Conservation (phyloP, 768 basidiomycete genomes). For the Hypsizygus marmoreus region DNA sequence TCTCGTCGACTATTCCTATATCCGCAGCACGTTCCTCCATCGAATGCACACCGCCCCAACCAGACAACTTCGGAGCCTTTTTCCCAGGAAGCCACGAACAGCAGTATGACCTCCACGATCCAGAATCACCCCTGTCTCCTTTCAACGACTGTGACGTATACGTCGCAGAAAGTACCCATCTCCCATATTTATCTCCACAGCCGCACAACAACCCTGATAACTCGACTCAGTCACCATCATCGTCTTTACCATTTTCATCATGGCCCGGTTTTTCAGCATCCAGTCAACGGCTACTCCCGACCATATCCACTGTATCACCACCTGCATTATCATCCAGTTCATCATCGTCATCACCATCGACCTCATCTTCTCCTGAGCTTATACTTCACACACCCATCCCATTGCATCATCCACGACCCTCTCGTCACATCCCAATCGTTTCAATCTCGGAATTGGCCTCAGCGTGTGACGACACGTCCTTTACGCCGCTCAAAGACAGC, state of each 20-base stretch:
- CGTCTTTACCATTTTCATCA: conserved; percentile 12
- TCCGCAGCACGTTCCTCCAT: conserved; percentile 16
- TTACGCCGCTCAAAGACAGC: conserved; percentile 1
- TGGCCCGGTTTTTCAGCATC: no score
- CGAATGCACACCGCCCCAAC: conserved; percentile 4
- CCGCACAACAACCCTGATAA: conserved; percentile 7
- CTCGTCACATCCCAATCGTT: conserved; percentile 45
- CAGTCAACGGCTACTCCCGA: conserved; percentile 1
- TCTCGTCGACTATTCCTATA: conserved; percentile 11
- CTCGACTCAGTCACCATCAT: conserved; percentile 8
- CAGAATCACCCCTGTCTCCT: conserved; percentile 12
- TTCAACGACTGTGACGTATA: conserved; percentile 4
- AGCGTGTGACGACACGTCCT: conserved; percentile 32
- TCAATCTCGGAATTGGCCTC: conserved; percentile 43
- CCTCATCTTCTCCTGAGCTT: conserved; percentile 23
- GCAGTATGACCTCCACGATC: conserved; percentile 13
- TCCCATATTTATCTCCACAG: conserved; percentile 4
- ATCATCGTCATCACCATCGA: conserved; percentile 19
- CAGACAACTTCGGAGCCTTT: conserved; percentile 2
- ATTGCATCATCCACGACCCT: conserved; percentile 49
- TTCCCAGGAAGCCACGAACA: conserved; percentile 12
- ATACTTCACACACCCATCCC: conserved; percentile 27
- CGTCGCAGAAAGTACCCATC: background rate
- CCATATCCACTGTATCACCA: conserved; percentile 16
- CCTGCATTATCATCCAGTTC: conserved; percentile 14